Evolutionary conservation across 768 basidiomycete species (phyloP).

Genomic region (Kwoniella dendrophila): DNA sequence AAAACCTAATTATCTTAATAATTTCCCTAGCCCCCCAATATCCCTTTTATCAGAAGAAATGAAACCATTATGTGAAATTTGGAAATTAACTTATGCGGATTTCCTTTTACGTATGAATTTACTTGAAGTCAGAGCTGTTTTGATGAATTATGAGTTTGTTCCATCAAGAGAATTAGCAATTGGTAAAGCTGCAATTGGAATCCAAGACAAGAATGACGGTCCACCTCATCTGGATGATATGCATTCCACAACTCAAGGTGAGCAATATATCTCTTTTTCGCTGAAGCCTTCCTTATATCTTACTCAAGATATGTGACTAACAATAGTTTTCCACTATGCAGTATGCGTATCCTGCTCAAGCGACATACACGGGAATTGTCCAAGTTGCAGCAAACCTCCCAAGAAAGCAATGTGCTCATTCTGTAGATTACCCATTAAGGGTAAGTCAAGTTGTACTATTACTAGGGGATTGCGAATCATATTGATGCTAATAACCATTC

Average conservation of each 20-base stretch:
- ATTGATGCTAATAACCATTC: too few species aligned
- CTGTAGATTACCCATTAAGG: slow-evolving; percentile 53
- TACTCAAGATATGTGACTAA: slow-evolving; percentile 9
- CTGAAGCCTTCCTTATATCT: background rate
- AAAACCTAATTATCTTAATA: slow-evolving; percentile 4
- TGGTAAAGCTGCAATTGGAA: slow-evolving; percentile 16
- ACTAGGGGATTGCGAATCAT: too few species aligned
- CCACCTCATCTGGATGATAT: slow-evolving; percentile 2
- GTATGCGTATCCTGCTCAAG: slow-evolving; percentile 31
- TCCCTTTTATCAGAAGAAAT: slow-evolving; percentile 30
- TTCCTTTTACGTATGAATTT: slow-evolving; percentile 45
- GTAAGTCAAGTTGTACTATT: slow-evolving; percentile 34
- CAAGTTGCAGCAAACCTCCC: slow-evolving; percentile 27
- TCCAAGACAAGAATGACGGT: background rate
- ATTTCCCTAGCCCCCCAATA: slow-evolving; percentile 23
- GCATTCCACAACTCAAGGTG: slow-evolving; percentile 18
- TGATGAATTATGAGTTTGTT: slow-evolving; percentile 34
- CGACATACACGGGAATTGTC: slow-evolving; percentile 26
- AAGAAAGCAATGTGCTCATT: slow-evolving; percentile 36
- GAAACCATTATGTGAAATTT: slow-evolving; percentile 31
- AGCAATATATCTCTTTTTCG: background rate
- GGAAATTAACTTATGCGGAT: slow-evolving; percentile 48
- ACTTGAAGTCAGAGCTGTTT: slow-evolving; percentile 26
- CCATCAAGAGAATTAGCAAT: background rate
- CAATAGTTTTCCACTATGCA: background rate